A percentile compares a stretch with the other conserved stretches of the same genome.
Evolutionary conservation across 371 early-diverging fungal genomes (phyloP).

Genomic region (Mortierella sp.): DNA sequence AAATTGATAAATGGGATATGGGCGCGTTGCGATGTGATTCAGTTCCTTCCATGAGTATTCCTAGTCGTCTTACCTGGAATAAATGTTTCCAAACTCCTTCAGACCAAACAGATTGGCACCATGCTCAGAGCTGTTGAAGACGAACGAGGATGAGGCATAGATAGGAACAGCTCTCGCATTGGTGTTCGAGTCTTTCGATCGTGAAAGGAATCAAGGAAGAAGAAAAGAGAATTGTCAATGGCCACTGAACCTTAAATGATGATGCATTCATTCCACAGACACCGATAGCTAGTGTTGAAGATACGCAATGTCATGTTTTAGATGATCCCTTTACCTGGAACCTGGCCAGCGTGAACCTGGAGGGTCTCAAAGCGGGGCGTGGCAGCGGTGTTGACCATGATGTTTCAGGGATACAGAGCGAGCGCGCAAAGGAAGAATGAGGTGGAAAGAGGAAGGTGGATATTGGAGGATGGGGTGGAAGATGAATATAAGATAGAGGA

Average conservation of each 20-base stretch:
- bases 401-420: background rate
- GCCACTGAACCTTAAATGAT: too few species aligned
- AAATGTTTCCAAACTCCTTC: slow-evolving; percentile 77
- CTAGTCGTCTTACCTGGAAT: slow-evolving; percentile 78
- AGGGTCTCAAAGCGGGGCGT: slow-evolving; percentile 83
- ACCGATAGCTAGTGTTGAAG: too few species aligned
- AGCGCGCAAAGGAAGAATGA: slow-evolving; percentile 1
- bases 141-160: slow-evolving; percentile 85
- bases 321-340: slow-evolving; percentile 56
- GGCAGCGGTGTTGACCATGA: slow-evolving; percentile 34
- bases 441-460: slow-evolving; percentile 2
- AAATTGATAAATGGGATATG: too few species aligned
- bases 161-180: slow-evolving; percentile 91
- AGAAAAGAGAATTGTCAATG: background rate
- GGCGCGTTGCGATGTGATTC: background rate
- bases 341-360: slow-evolving; percentile 92
- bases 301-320: too few species aligned
- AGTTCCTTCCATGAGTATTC: too few species aligned
- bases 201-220: too few species aligned
- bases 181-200: slow-evolving; percentile 67
- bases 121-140: slow-evolving; percentile 80
- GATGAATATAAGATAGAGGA: background rate
- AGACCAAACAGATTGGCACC: slow-evolving; percentile 84
- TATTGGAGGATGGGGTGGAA: background rate
- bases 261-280: too few species aligned